phyloP scores from a whole-genome alignment of 2,329 filamentous ascomycete genomes.

The Capronia americana region DNA sequence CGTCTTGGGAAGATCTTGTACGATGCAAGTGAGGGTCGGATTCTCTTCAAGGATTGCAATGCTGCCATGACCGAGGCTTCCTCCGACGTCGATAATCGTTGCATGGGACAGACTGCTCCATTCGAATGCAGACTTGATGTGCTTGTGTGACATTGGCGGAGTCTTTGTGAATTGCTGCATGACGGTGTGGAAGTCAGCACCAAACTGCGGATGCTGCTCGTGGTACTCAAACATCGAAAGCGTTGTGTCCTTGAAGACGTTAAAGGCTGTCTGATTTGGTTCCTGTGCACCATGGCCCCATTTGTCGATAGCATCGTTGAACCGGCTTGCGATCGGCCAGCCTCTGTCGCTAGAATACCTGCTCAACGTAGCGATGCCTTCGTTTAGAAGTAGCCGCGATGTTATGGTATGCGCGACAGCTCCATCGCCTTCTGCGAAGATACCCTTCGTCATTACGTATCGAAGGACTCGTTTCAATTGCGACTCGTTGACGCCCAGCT shows the following conservation, averaged over 20 bases:
- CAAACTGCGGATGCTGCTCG: conserved; percentile 29
- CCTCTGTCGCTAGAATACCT: conserved; percentile 19
- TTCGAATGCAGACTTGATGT: conserved; percentile 20
- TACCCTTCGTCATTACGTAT: conserved; percentile 23
- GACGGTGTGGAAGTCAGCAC: conserved; percentile 20
- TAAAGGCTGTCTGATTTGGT: conserved; percentile 41
- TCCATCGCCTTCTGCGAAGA: conserved; percentile 24
- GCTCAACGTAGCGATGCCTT: conserved; percentile 21
- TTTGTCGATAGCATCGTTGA: conserved; percentile 39
- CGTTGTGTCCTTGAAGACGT: conserved; percentile 42
- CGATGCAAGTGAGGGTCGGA: conserved; percentile 38
- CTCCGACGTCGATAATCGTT: conserved; percentile 27
- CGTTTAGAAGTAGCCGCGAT: conserved; percentile 16
- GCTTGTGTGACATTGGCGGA: conserved; percentile 16
- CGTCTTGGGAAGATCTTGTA: conserved; percentile 30
- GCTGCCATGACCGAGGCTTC: conserved; percentile 29
- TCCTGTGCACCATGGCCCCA: conserved; percentile 34
- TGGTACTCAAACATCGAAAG: conserved; percentile 46
- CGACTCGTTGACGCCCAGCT: conserved; percentile 9
- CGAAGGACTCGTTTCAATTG: conserved; percentile 22
- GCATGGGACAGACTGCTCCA: conserved; percentile 11
- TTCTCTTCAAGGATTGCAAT: conserved; percentile 42
- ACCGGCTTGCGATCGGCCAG: conserved; percentile 34
- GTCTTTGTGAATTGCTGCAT: conserved; percentile 25
- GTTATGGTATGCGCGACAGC: conserved; percentile 18